Conservation (phyloP, 768 basidiomycete species). For the Rhodotorula taiwanensis region DNA sequence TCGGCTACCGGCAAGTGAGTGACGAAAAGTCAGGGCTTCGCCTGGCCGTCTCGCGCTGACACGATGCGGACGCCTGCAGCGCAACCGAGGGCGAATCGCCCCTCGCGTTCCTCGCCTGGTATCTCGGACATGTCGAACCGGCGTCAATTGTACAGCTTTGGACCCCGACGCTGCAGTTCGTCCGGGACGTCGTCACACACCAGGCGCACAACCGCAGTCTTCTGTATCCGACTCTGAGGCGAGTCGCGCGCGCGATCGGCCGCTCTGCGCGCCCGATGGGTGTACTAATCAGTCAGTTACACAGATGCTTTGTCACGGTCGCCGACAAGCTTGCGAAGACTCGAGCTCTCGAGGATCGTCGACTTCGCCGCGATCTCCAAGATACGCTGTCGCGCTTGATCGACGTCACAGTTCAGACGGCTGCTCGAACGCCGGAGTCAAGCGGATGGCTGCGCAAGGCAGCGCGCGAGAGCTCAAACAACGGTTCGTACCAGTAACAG, state of each 20-base stretch:
- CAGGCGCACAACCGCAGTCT: slow-evolving; percentile 64
- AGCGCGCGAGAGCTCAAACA: background rate
- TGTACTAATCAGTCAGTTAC: too few relatives aligned
- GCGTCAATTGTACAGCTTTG: slow-evolving; percentile 90
- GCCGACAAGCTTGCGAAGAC: slow-evolving; percentile 82
- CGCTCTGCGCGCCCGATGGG: slow-evolving; percentile 20
- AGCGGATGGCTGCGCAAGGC: slow-evolving; percentile 25
- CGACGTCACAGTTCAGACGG: slow-evolving; percentile 67
- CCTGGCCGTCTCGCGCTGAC: too few relatives aligned
- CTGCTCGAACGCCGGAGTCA: slow-evolving; percentile 63
- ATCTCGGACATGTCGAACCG: slow-evolving; percentile 73
- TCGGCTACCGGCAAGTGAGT: too few relatives aligned
- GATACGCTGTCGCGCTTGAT: slow-evolving; percentile 80
- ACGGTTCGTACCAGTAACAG: too few relatives aligned
- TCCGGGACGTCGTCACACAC: slow-evolving; percentile 65
- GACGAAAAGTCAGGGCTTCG: too few relatives aligned
- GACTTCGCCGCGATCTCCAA: slow-evolving; percentile 82
- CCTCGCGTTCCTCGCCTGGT: slow-evolving; percentile 84
- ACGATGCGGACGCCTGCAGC: too few relatives aligned
- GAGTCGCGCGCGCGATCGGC: slow-evolving; percentile 32
- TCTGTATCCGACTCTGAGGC: slow-evolving; percentile 68
- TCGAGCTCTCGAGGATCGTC: slow-evolving; percentile 79
- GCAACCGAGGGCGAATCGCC: too few relatives aligned
- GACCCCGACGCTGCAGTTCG: slow-evolving; percentile 66
- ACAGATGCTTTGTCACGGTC: slow-evolving; percentile 67